A percentile compares a stretch with the other conserved stretches of the same genome.
Conservation (phyloP, 2,329 filamentous ascomycete species). For the Microdochium nivale region DNA sequence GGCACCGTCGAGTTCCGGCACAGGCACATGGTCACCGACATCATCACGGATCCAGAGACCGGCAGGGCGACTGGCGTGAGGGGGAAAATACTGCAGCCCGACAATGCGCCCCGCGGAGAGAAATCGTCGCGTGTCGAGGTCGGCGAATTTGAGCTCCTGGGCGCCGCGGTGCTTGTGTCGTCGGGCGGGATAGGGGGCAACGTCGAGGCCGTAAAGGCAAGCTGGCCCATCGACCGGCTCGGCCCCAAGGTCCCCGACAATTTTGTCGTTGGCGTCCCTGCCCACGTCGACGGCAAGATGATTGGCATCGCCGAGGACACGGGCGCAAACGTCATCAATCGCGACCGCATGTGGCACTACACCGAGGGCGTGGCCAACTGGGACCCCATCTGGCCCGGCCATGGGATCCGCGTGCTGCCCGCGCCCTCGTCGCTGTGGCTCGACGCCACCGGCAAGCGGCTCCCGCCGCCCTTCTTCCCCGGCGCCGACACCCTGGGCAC, state of each 20-base stretch:
- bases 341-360: conserved; percentile 60
- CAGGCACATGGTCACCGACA: conserved; percentile 47
- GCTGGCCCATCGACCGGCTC: conserved; percentile 49
- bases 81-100: conserved; percentile 42
- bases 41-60: conserved; percentile 39
- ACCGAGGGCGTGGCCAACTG: conserved; percentile 55
- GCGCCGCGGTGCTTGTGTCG: conserved; percentile 43
- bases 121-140: conserved; percentile 38
- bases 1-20: conserved; percentile 47
- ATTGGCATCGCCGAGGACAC: conserved; percentile 43
- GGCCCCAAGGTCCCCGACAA: conserved; percentile 45
- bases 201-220: conserved; percentile 48
- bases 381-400: conserved; percentile 52
- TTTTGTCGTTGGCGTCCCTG: conserved; percentile 53
- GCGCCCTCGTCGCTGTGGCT: conserved; percentile 56
- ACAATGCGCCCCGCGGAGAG: conserved; percentile 40
- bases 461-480: conserved; percentile 48
- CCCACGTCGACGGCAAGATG: conserved; percentile 58
- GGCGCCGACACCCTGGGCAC: conserved; percentile 50
- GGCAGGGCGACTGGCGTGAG: conserved; percentile 44
- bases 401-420: conserved; percentile 52
- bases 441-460: conserved; percentile 48
- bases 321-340: conserved; percentile 49
- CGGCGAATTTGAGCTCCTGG: conserved; percentile 43
- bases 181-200: conserved; percentile 55